These are phyloP conservation scores for Nannochloropsis salina DNA, from an alignment of 108 stramenopile species.

Conservation along the genomic window DNA sequence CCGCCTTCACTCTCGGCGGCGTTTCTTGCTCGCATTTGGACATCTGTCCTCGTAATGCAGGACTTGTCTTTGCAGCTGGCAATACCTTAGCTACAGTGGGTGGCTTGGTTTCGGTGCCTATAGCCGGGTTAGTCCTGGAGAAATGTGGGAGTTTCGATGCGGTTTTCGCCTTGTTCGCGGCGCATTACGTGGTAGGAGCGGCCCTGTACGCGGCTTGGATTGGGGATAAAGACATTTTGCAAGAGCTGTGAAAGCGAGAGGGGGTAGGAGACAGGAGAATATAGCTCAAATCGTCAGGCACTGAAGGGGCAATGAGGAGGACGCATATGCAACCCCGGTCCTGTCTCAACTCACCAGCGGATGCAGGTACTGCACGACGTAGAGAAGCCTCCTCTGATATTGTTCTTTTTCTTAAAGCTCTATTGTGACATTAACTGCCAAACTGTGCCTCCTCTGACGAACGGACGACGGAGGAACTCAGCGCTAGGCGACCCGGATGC, in stretches of 20 bases:
- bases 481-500: too few relatives aligned
- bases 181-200: slow-evolving; percentile 29
- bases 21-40: slow-evolving; percentile 33
- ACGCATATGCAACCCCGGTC: too few relatives aligned
- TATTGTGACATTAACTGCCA: too few relatives aligned
- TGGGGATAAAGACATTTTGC: slow-evolving; percentile 34
- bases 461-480: too few relatives aligned
- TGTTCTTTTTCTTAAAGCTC: too few relatives aligned
- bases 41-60: slow-evolving; percentile 29
- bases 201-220: slow-evolving; percentile 28
- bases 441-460: too few relatives aligned
- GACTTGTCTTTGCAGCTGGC: slow-evolving; percentile 34
- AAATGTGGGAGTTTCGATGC: slow-evolving; percentile 26
- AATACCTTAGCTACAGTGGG: slow-evolving; percentile 25
- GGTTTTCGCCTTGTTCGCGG: slow-evolving; percentile 30
- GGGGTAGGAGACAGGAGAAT: neutral
- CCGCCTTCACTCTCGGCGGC: slow-evolving; percentile 33
- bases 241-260: neutral
- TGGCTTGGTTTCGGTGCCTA: slow-evolving; percentile 22
- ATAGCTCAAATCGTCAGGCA: too few relatives aligned
- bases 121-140: slow-evolving; percentile 31
- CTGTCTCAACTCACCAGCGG: too few relatives aligned
- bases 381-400: too few relatives aligned
- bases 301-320: too few relatives aligned
- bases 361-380: too few relatives aligned